A percentile compares a stretch with the other conserved stretches of the same genome.
Conservation (phyloP, 192 early-diverging fungal species). For the Rhizoclosmatium sp. region DNA sequence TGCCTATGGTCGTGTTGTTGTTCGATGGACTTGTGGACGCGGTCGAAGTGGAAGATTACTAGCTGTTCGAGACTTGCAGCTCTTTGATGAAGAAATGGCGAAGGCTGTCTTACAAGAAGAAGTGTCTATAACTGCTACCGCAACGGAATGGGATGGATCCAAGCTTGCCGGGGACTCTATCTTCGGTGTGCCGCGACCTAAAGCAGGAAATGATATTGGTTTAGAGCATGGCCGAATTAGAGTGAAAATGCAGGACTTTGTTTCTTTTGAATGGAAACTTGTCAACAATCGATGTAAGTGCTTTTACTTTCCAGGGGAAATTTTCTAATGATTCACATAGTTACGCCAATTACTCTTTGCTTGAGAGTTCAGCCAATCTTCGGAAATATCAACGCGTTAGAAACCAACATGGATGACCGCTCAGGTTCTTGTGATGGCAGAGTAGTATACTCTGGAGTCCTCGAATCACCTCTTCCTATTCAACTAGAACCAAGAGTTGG, state of each 20-base stretch:
- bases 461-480: slow-evolving; percentile 19
- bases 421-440: slow-evolving; percentile 2
- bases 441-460: slow-evolving; percentile 26
- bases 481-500: not conserved
- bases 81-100: slow-evolving; percentile 59
- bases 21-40: slow-evolving; percentile 44
- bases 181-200: not conserved
- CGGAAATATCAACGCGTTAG: slow-evolving; percentile 7
- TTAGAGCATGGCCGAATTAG: not conserved
- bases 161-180: not conserved
- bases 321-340: not conserved
- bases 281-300: slow-evolving; percentile 23
- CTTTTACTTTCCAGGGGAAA: not conserved
- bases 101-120: slow-evolving; percentile 68
- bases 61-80: slow-evolving; percentile 57
- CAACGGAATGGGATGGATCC: not conserved
- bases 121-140: slow-evolving; percentile 61
- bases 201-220: slow-evolving; percentile 23
- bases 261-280: slow-evolving; percentile 12
- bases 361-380: slow-evolving; percentile 32
- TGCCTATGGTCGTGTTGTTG: slow-evolving; percentile 37
- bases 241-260: slow-evolving; percentile 9
- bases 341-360: slow-evolving; percentile 18
- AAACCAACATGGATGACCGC: not conserved
- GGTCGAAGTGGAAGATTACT: slow-evolving; percentile 63